phyloP scores from a whole-genome alignment of 1,139 yeast species.

The Arxiozyma slooffiae region DNA sequence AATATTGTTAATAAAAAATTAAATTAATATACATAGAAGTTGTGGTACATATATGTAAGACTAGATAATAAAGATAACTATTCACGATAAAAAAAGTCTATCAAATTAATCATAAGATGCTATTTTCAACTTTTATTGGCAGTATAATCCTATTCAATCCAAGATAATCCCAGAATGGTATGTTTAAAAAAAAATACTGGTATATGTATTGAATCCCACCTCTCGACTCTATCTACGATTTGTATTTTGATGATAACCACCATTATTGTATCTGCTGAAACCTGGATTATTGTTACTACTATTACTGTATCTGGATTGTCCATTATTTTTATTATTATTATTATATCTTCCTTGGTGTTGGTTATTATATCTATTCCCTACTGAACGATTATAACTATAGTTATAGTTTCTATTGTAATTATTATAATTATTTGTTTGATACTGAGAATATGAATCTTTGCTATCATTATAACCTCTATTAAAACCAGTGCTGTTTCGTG shows the following conservation, averaged over 20 bases:
- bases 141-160: too few relatives aligned
- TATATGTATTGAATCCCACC: background rate
- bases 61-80: too few relatives aligned
- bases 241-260: background rate
- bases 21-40: too few relatives aligned
- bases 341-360: background rate
- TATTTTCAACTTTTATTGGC: too few relatives aligned
- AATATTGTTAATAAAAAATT: too few relatives aligned
- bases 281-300: background rate
- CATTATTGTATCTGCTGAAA: conserved; percentile 1
- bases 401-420: background rate
- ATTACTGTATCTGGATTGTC: background rate
- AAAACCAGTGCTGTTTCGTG: conserved; percentile 3
- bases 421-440: background rate
- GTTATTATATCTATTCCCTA: background rate
- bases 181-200: background rate
- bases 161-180: too few relatives aligned
- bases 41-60: too few relatives aligned
- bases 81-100: too few relatives aligned
- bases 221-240: background rate
- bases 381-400: background rate
- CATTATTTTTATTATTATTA: too few relatives aligned
- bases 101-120: too few relatives aligned
- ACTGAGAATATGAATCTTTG: background rate
- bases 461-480: conserved; percentile 1